Base-by-base conservation (phyloP, 2,329 filamentous ascomycete genomes). In the Cytospora mali region DNA sequence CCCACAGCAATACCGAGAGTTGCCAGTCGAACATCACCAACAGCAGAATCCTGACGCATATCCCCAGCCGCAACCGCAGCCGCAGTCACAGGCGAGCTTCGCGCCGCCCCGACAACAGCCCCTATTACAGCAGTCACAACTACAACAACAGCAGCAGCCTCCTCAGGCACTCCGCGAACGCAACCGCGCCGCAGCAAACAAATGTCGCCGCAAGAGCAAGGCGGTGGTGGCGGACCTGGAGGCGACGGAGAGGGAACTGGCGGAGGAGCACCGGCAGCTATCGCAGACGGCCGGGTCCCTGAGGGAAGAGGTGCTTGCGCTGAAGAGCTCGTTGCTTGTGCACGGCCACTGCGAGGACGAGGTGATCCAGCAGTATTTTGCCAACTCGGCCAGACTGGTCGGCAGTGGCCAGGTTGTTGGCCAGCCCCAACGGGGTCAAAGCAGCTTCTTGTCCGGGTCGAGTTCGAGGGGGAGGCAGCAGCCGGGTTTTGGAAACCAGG, bases 191-290 rank as follows among this genome's bases (percentile, higher is more conserved):
- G 72, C 72, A 0, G 73, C 72, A 0, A 70, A 66, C 28, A 70
- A 69, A 42, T 74, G 71, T 66, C 69, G 73, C 7, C 70, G 69
- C 31, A 73, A 73, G 60, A 70, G 68, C 13, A 71, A 70, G 48
- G 68, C 69, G 0, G 69, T 68, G 16, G 61, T 67, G 5, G 66
- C 65, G 5, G 64, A 70, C 39, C 66, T 74, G 14, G 67, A 71
- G 55, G 69, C 69, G 28, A 64, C 68, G 6, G 70, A 70, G 54
- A 58, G 63, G 3, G 60, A 58, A 0, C 57, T 67, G 14, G 63
- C 64, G 10, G 55, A 58, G 13, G 64, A 67, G 52, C 68, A 65
- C 28, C 55, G 62, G 3, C 48, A 58, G 16, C 68, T 75, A 4
- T 33, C 63, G 23, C 67, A 67, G 2, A 60, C 67, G 35, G 69